These are phyloP conservation scores for Pleurozium schreberi DNA, from an alignment of 225 moss, liverwort and hornwort genomes.

Conservation along the genomic window DNA sequence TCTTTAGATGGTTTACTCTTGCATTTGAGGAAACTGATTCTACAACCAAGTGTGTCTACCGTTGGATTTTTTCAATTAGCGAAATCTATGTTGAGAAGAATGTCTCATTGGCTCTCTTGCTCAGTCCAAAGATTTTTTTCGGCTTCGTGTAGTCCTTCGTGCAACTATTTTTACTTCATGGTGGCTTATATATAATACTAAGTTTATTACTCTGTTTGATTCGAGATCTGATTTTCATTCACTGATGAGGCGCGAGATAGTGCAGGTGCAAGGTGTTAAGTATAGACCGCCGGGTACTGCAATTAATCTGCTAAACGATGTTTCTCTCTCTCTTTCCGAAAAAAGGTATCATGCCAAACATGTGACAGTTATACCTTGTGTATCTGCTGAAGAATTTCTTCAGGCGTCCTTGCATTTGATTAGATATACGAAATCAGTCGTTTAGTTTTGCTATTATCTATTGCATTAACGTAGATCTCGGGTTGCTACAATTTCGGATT, in stretches of 20 bases:
- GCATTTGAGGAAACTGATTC: not conserved
- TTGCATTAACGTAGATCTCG: not conserved
- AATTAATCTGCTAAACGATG: constrained; percentile 66
- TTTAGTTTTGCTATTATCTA: not conserved
- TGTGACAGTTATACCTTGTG: not conserved
- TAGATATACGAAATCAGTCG: not conserved
- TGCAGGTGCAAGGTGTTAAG: constrained; percentile 61
- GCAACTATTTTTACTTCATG: not conserved
- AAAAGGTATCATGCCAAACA: constrained; percentile 46
- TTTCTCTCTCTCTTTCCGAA: constrained; percentile 74
- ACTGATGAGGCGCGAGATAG: not conserved
- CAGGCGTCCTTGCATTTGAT: not conserved
- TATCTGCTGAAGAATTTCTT: not conserved
- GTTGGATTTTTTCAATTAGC: not conserved
- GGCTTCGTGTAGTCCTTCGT: not conserved
- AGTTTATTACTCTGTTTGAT: not conserved
- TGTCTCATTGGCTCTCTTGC: not conserved
- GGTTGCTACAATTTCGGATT: not conserved
- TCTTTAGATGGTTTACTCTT: not conserved
- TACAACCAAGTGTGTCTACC: not conserved
- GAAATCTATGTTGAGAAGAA: not conserved
- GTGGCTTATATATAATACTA: not conserved
- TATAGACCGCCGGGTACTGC: constrained; percentile 86
- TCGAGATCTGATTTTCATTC: not conserved
- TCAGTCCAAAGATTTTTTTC: not conserved